Conservation (phyloP, 345 rosid genomes). For the Ceriops tagal region DNA sequence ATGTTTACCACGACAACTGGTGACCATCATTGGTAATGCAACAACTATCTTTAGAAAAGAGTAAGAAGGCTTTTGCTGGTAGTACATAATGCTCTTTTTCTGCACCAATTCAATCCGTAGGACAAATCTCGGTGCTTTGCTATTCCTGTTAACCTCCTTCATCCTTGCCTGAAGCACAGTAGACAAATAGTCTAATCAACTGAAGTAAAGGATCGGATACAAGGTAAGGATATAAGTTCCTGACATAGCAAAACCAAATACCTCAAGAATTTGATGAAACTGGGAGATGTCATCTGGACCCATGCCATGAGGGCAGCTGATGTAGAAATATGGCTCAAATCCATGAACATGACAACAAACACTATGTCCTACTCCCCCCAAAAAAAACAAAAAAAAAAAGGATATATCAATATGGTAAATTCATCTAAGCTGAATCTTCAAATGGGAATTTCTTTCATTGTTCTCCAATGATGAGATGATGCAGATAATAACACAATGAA, state of each 20-base stretch:
- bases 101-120: conserved; percentile 66
- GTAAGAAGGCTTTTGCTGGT: conserved; percentile 76
- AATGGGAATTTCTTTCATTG: too few species aligned
- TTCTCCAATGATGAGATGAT: too few species aligned
- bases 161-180: conserved; percentile 58
- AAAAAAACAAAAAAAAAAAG: not conserved
- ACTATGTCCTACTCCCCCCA: conserved; percentile 54
- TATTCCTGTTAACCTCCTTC: conserved; percentile 68
- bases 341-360: conserved; percentile 97
- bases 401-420: not conserved
- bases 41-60: conserved; percentile 86
- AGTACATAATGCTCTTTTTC: conserved; percentile 84
- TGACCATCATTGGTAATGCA: conserved; percentile 89
- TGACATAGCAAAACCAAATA: conserved; percentile 22
- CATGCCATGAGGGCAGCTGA: conserved; percentile 85
- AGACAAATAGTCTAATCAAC: conserved; percentile 7
- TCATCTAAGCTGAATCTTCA: too few species aligned
- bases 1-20: conserved; percentile 76
- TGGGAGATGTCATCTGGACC: conserved; percentile 84
- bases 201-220: not conserved
- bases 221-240: conserved; percentile 4
- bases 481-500: too few species aligned
- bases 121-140: conserved; percentile 56
- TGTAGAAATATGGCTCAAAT: conserved; percentile 93
- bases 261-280: conserved; percentile 86